Evolutionary conservation across 371 early-diverging fungal species (phyloP).

Genomic region (Zychaea mexicana): DNA sequence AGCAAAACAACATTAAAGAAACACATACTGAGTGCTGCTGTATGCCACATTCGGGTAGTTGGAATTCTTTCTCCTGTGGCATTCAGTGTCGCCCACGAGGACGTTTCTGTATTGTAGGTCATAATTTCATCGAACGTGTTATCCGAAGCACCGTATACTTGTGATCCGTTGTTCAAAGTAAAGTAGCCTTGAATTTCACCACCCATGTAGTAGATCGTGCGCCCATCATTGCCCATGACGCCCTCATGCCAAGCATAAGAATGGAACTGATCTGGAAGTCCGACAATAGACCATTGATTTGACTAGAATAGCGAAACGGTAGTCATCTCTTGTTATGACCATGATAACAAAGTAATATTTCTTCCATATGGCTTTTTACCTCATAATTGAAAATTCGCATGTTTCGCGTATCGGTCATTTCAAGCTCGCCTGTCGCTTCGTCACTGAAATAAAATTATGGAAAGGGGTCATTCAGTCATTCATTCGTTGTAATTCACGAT

Average conservation of each 20-base stretch:
- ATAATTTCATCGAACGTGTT: conserved; percentile 15
- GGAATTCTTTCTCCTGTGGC: conserved; percentile 3
- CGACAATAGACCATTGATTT: not conserved
- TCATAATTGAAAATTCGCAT: not conserved
- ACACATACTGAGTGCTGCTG: conserved; percentile 10
- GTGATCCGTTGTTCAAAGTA: not conserved
- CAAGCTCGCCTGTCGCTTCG: not conserved
- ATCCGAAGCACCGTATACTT: not conserved
- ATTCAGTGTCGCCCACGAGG: not conserved
- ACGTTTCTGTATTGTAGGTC: not conserved
- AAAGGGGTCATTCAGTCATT: no score
- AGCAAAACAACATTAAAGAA: not conserved
- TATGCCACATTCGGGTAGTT: conserved; percentile 14
- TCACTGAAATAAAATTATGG: not conserved
- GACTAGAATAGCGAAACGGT: not conserved
- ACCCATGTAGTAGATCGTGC: conserved; percentile 18
- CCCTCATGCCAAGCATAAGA: conserved; percentile 12
- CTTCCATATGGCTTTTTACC: no score
- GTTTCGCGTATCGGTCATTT: not conserved
- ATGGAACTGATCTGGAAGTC: not conserved
- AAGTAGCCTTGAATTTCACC: conserved; percentile 10
- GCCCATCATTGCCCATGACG: conserved; percentile 10
- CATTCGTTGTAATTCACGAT: no score
- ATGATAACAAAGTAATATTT: not conserved
- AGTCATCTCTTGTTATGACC: not conserved